Base-by-base conservation (phyloP, 768 basidiomycete species). In the Mycena polygramma region DNA sequence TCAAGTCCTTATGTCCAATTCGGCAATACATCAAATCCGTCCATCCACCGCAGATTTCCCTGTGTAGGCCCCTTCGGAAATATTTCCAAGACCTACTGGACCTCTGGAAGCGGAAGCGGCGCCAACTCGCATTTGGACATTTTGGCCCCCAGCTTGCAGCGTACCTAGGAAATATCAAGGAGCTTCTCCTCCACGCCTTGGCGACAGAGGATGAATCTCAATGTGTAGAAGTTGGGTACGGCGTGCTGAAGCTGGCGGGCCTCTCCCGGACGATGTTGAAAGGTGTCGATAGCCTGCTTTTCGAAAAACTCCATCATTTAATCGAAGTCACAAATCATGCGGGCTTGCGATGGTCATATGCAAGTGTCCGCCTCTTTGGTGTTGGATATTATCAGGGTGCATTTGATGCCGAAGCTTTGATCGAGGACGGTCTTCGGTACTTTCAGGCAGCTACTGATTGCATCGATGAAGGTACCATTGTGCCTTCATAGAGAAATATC, bases 321-420 rank as follows among this genome's bases (percentile, higher is more conserved):
- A 46, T 67, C 15, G 52, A 60, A 7, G 10, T 9, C 6, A 67
- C 66, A 6, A 43, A 24, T 1, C 30, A 67, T 24, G 35, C 66
- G 11, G 36, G 4, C 2, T 41, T 67, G 20, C 66, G 66, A 19
- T 67, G 66, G 66, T n/a, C n/a, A 59, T 5, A 35, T 67, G 60
- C 41, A 11, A 26, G 53, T 24, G 11, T 6, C 15, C 4, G 7
- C 15, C 14, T 45, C 20, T 55, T 37, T 39, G 26, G 24, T n/a
- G 5, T 20, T 39, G 17, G 17, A 45, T 6, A 3, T 2, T 35
- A 15, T 8, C 26, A 54, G 26, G 19, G 8, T 10, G 20, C 13
- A 2, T 1, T 5, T 1, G 61, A 63, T 43, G n/a, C 61, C 19
- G 61, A 63, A 17, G 13, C 2, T 37, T 43, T 51, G 49, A 63